A percentile compares a stretch with the other conserved stretches of the same genome.
Conservation (phyloP, 352 stramenopile species). For the Globisporangium middletonii region DNA sequence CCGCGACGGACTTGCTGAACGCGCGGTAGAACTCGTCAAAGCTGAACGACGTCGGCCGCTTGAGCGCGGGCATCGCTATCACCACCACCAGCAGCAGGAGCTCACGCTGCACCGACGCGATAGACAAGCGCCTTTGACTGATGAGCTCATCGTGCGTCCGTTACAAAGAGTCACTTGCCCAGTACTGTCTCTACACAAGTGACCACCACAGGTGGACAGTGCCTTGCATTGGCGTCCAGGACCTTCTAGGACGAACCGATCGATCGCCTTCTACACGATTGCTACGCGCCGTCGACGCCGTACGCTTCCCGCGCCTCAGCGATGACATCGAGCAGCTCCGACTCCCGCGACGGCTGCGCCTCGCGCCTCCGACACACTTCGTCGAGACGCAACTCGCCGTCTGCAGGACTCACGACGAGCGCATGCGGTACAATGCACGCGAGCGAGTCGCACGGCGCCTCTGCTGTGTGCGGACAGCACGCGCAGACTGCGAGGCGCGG, state of each 20-base stretch:
- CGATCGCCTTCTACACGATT: no score
- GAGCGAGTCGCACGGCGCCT: conserved; percentile 42
- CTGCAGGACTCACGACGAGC: conserved; percentile 32
- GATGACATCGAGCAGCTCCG: conserved; percentile 8
- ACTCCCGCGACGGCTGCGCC: neutral
- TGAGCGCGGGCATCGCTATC: neutral
- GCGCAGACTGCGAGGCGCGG: conserved; percentile 31
- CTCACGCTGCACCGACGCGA: no score
- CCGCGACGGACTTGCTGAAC: conserved; percentile 52
- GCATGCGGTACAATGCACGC: conserved; percentile 51
- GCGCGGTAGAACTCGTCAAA: conserved; percentile 68
- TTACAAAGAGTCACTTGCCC: no score
- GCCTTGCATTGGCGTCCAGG: no score
- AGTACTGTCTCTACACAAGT: no score
- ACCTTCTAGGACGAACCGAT: no score
- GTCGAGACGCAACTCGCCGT: conserved; percentile 4
- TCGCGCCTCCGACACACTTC: conserved; percentile 7
- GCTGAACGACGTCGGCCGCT: conserved; percentile 17
- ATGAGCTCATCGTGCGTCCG: no score
- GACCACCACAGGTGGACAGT: no score
- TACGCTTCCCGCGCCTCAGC: conserved; percentile 12
- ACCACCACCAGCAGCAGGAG: no score
- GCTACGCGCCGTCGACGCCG: conserved; percentile 2
- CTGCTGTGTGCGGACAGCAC: conserved; percentile 24
- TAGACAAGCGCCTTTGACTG: no score